A percentile compares a stretch with the other conserved stretches of the same genome.
Conservation (phyloP, 2,329 filamentous ascomycete species). For the Gaeumannomyces tritici region DNA sequence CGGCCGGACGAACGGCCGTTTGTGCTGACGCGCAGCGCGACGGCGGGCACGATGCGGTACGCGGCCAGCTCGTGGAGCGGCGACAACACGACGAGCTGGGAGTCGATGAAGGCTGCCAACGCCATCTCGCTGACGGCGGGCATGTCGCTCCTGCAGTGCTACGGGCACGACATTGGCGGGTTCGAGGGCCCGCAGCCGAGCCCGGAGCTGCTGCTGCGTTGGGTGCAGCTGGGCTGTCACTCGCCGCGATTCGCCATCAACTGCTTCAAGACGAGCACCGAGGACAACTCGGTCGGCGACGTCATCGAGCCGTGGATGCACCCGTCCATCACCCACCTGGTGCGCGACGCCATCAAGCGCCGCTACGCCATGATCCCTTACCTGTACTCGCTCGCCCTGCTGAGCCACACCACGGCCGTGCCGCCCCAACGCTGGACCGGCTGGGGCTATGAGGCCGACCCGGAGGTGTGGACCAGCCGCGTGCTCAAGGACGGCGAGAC, state of each 20-base stretch:
- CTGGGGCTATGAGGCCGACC: constrained; percentile 60
- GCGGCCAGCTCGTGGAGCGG: constrained; percentile 66
- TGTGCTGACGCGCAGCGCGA: constrained; percentile 61
- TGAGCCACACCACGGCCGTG: constrained; percentile 49
- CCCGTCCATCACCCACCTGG: constrained; percentile 50
- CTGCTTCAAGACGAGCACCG: constrained; percentile 62
- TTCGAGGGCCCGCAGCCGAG: constrained; percentile 66
- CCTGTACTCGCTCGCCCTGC: constrained; percentile 55
- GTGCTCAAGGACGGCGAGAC: constrained; percentile 52
- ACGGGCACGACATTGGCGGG: constrained; percentile 66
- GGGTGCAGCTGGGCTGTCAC: constrained; percentile 63
- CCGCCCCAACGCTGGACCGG: constrained; percentile 65
- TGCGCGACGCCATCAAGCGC: constrained; percentile 57
- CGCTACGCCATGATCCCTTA: constrained; percentile 66
- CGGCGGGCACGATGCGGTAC: constrained; percentile 60
- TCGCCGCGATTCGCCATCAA: constrained; percentile 67
- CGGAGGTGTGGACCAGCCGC: constrained; percentile 52
- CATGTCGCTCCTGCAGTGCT: constrained; percentile 57
- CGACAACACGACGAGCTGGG: constrained; percentile 67
- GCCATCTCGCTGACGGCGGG: constrained; percentile 59
- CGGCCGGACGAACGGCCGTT: constrained; percentile 54
- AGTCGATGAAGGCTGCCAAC: constrained; percentile 62
- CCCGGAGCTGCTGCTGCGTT: constrained; percentile 61
- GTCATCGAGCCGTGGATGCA: constrained; percentile 77
- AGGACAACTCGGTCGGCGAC: constrained; percentile 57